Base-by-base conservation (phyloP, 192 early-diverging fungal genomes). In the Coemansia sp. region DNA sequence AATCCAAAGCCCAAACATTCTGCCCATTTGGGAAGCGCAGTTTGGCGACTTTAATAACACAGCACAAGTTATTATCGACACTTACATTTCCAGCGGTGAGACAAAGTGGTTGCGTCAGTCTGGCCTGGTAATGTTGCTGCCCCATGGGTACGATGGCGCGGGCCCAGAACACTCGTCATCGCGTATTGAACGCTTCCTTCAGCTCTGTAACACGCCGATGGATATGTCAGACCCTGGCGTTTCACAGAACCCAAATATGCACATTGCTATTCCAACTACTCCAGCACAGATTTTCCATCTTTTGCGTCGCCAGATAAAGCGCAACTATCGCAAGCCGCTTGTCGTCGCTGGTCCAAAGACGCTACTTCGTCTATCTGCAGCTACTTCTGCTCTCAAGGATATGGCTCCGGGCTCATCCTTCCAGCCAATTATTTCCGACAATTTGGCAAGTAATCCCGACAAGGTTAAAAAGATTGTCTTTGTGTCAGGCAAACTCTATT, bases 11-110 rank as follows among this genome's bases (percentile, higher is more conserved):
- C 96, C 96, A 14, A 84, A 90, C 42, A 72, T 83, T 8, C 76
- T 98, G n/a, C 85, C 85, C 43, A 91, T 98, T 42, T 98, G 96
- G 96, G 95, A 96, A 66, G 94, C 94, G 1, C 95, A 98, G 78
- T 98, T 97, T 73, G 96, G 96, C 53, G 96, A 98, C 72, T 98
- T 98, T 67, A 92, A 92, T 84, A 96, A 96, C 67, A 90, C 90
- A 33, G 93, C 93, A 0, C 93, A 98, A 66, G 92, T 96, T 39
- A 91, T 94, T 18, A 89, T 96, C 60, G 96, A 98, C 76, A 94
- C 93, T 12, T 96, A 88, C 71, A 64, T 98, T 22, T 66, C 87
- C 5, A 88, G 84, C 51, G 91, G 93, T 33, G 94, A 98, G 70
- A 83, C 87, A 51, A 98, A 98, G 75, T 98, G 96, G 96, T 79